Percentiles rank a stretch among this genome's conserved stretches.
Evolutionary conservation across 768 basidiomycete species (phyloP).

Genomic region (Leccinum rimulosum): DNA sequence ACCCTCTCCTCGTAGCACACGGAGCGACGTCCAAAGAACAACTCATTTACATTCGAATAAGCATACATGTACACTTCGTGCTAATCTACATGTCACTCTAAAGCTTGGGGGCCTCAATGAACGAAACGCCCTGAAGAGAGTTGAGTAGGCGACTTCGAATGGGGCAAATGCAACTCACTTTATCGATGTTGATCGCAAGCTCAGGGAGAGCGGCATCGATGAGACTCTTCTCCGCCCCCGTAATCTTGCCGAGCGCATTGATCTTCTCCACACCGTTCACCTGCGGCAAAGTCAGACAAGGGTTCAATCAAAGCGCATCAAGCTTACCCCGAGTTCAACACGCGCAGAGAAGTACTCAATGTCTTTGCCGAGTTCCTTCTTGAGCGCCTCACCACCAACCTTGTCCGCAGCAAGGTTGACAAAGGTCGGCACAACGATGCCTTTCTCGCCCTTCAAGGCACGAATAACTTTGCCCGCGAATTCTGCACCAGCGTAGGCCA

Average conservation of each 20-base stretch:
- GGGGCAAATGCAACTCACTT: constrained; percentile 40
- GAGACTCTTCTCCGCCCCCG: constrained; percentile 70
- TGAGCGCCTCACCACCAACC: constrained; percentile 68
- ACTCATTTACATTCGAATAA: background rate
- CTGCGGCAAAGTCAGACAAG: constrained; percentile 38
- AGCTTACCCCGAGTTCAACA: constrained; percentile 80
- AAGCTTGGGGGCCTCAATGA: constrained; percentile 29
- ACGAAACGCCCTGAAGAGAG: constrained; percentile 22
- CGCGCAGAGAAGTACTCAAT: constrained; percentile 88
- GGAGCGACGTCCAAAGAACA: no score
- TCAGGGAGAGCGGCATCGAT: constrained; percentile 82
- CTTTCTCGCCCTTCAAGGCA: constrained; percentile 86
- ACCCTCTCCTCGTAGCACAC: no score
- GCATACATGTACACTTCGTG: constrained; percentile 6
- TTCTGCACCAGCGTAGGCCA: constrained; percentile 93
- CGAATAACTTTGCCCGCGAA: constrained; percentile 82
- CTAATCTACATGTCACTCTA: constrained; percentile 8
- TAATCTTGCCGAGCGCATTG: constrained; percentile 71
- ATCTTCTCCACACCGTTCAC: constrained; percentile 81
- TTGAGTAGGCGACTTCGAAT: background rate
- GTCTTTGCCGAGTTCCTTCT: constrained; percentile 71
- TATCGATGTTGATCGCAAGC: constrained; percentile 68
- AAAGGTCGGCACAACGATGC: constrained; percentile 79
- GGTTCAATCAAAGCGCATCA: background rate
- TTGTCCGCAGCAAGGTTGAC: constrained; percentile 76